Percentiles rank a stretch among this genome's conserved stretches.
Evolutionary conservation across 441 rosid genomes (phyloP).

Genomic region (Brassica balearica): DNA sequence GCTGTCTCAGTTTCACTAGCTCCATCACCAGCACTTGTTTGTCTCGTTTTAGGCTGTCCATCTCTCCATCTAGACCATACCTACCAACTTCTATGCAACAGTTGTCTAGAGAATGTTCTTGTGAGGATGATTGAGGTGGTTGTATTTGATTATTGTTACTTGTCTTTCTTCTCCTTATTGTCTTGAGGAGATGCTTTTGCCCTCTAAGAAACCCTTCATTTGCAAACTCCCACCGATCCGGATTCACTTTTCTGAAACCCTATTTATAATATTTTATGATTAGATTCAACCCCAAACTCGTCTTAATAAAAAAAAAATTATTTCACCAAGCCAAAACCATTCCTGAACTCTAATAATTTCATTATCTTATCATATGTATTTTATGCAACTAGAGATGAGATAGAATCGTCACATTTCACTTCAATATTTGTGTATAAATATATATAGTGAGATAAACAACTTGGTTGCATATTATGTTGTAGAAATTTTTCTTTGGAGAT

Average conservation of each 20-base stretch:
- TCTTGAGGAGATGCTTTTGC: conserved; percentile 79
- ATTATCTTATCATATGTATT: conserved; percentile 20
- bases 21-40: conserved; percentile 75
- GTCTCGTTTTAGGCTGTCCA: conserved; percentile 70
- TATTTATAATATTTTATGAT: conserved; percentile 47
- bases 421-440: conserved; percentile 3
- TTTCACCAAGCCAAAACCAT: background rate
- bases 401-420: conserved; percentile 4
- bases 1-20: conserved; percentile 79
- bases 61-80: conserved; percentile 74
- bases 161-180: conserved; percentile 70
- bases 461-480: conserved; percentile 21
- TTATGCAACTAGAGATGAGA: conserved; percentile 29
- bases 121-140: conserved; percentile 43
- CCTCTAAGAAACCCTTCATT: conserved; percentile 91
- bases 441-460: conserved; percentile 5
- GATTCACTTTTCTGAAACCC: conserved; percentile 95
- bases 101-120: conserved; percentile 53
- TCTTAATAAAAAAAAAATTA: background rate
- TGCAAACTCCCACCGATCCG: conserved; percentile 96
- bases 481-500: conserved; percentile 1
- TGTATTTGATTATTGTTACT: conserved; percentile 35
- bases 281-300: conserved; percentile 23
- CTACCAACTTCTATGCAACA: conserved; percentile 76
- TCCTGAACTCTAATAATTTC: conserved; percentile 2